Base-by-base conservation (phyloP, 768 basidiomycete genomes). In the Trametes maxima region DNA sequence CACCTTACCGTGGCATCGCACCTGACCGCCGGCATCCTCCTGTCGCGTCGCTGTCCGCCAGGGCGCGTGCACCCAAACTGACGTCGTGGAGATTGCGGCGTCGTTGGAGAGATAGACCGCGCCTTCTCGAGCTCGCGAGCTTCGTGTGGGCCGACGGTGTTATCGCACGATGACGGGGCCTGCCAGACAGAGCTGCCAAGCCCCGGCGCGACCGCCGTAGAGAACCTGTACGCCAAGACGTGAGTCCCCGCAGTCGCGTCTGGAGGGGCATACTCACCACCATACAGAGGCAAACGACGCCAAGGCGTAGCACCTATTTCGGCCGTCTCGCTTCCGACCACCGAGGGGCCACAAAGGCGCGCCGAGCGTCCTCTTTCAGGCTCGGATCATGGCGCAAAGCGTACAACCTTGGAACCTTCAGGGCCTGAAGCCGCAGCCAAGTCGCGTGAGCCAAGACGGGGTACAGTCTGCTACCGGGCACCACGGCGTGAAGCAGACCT, bases 181-280 rank as follows among this genome's bases (percentile, higher is more conserved):
- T 36, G 49, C 33, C n/a, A 50, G 33, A 35, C 17, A 36, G 49
- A 19, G 33, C 49, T 50, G 49, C 49, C 49, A 50, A 50, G 49
- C 49, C 6, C 49, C 49, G 28, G 49, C 17, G 35, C 28, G 35
- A 50, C 28, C 28, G 35, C 3, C 35, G 49, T 24, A 22, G 46
- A 12, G 4, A 16, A 24, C 46, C 24, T 45, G n/a, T 8, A 12
- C 46, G 46, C 21, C 8, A 25, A 24, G 22, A 25, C 24, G 25
- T 6, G 46, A 16, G 12, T 24, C 36, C 16, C 21, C 2, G 12
- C n/a, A 2, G 19, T n/a, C 36, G 3, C 50, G n/a, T 39, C 21
- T 22, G 17, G 19, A 25, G 16, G 24, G 39, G n/a, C 40, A 24
- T 8, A n/a, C 39, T n/a, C 14, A 40, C 39, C 39, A 13, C 39